These are phyloP conservation scores for Aspergillus floridensis DNA, from an alignment of 2,329 filamentous ascomycete genomes.

Conservation along the genomic window DNA sequence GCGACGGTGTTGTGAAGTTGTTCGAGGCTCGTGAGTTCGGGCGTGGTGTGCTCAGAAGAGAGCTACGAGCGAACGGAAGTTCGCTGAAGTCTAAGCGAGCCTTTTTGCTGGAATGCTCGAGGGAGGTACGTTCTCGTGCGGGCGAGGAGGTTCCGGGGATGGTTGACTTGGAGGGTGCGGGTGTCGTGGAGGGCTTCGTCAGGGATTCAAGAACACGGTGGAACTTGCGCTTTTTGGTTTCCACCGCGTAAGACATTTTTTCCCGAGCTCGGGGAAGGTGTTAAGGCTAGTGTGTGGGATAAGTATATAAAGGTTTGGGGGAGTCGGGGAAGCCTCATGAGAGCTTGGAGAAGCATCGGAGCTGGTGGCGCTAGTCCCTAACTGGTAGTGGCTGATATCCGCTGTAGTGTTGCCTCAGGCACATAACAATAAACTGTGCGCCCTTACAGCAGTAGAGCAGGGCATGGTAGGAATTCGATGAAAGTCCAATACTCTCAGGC, in stretches of 20 bases:
- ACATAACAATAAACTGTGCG: neutral
- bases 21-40: slow-evolving; percentile 30
- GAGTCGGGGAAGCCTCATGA: neutral
- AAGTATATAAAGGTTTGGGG: neutral
- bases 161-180: slow-evolving; percentile 18
- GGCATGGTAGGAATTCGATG: too few relatives aligned
- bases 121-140: slow-evolving; percentile 23
- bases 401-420: neutral
- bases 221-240: slow-evolving; percentile 49
- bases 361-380: neutral
- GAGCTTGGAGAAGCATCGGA: neutral
- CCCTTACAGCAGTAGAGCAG: too few relatives aligned
- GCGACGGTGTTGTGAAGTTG: slow-evolving; percentile 30
- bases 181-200: slow-evolving; percentile 30
- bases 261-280: neutral
- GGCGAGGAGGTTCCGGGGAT: slow-evolving; percentile 21
- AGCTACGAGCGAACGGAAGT: slow-evolving; percentile 23
- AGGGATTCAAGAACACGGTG: slow-evolving; percentile 47
- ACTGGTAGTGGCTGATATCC: neutral
- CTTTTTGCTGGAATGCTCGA: slow-evolving; percentile 33
- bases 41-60: slow-evolving; percentile 28
- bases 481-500: too few relatives aligned
- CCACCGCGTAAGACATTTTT: slow-evolving; percentile 45
- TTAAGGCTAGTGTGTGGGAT: neutral
- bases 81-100: slow-evolving; percentile 29